Conservation (phyloP, 2,329 filamentous ascomycete species). For the Fusarium guadeloupense region DNA sequence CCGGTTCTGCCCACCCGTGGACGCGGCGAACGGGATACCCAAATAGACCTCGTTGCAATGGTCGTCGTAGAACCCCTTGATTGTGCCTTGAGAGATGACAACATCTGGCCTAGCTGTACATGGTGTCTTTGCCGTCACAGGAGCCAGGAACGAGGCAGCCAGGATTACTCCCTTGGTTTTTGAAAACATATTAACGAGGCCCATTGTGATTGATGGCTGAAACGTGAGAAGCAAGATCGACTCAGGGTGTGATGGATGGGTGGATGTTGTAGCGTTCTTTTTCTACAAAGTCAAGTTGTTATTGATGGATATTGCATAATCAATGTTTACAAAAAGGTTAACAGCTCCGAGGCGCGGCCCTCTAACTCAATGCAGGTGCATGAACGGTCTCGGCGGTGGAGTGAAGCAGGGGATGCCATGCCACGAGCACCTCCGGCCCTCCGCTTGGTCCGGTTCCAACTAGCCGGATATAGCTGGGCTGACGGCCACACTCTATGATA, state of each 20-base stretch:
- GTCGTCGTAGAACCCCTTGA: constrained; percentile 50
- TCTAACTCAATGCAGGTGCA: neutral
- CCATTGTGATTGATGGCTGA: constrained; percentile 26
- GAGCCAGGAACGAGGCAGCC: constrained; percentile 23
- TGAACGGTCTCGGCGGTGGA: constrained; percentile 8
- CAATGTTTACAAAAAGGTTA: neutral
- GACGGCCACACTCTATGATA: neutral
- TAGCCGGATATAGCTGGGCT: neutral
- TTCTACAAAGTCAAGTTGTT: neutral
- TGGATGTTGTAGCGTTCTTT: constrained; percentile 2
- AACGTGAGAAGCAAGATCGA: constrained; percentile 18
- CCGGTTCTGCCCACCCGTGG: constrained; percentile 52
- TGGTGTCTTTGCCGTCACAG: neutral
- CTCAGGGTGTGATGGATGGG: neutral
- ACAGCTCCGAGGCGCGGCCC: constrained; percentile 14
- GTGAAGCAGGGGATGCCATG: neutral
- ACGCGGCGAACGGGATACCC: constrained; percentile 52
- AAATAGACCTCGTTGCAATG: constrained; percentile 49
- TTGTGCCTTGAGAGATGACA: constrained; percentile 42
- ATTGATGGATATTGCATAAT: constrained; percentile 1
- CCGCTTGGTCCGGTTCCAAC: neutral
- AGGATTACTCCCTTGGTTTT: constrained; percentile 25
- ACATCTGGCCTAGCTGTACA: neutral
- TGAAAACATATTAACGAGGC: constrained; percentile 19
- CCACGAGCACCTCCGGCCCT: neutral